phyloP scores from a whole-genome alignment of 352 stramenopile genomes.

The Pythium grandisporangium region DNA sequence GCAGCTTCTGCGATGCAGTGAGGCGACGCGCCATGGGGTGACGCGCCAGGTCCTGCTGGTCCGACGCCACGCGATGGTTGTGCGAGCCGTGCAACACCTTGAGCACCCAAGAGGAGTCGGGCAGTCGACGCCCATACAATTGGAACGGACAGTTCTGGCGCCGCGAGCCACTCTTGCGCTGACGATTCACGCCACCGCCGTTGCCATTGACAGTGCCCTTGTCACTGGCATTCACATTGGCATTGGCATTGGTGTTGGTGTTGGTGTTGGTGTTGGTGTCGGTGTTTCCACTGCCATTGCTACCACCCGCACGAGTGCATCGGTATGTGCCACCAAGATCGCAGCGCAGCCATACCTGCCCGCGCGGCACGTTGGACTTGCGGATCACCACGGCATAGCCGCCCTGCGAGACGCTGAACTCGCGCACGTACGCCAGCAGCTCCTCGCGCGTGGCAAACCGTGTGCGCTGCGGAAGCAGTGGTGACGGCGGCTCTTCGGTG shows the following conservation, averaged over 20 bases:
- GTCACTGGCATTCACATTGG: too few species aligned
- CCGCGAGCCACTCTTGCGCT: slow-evolving; percentile 21
- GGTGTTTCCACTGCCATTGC: too few species aligned
- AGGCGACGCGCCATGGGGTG: slow-evolving; percentile 24
- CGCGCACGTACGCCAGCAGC: slow-evolving; percentile 25
- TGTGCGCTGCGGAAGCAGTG: neutral
- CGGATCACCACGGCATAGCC: slow-evolving; percentile 36
- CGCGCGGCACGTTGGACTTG: slow-evolving; percentile 35
- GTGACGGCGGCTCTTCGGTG: too few species aligned
- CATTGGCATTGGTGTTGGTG: too few species aligned
- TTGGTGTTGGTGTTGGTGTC: neutral
- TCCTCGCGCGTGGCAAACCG: slow-evolving; percentile 23
- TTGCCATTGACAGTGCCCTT: too few species aligned
- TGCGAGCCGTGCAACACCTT: slow-evolving; percentile 22
- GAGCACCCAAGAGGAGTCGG: slow-evolving; percentile 18
- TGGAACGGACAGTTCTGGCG: slow-evolving; percentile 31
- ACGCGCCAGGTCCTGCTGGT: slow-evolving; percentile 12
- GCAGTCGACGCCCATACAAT: slow-evolving; percentile 23
- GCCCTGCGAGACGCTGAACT: slow-evolving; percentile 21
- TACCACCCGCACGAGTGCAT: too few species aligned
- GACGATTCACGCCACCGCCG: too few species aligned
- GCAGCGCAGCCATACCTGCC: slow-evolving; percentile 36
- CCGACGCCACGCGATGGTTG: slow-evolving; percentile 18
- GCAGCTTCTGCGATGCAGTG: slow-evolving; percentile 24
- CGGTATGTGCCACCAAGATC: slow-evolving; percentile 22